phyloP scores from a whole-genome alignment of 1,284 basidiomycete genomes.

The Apiotrichum mycotoxinovorans region DNA sequence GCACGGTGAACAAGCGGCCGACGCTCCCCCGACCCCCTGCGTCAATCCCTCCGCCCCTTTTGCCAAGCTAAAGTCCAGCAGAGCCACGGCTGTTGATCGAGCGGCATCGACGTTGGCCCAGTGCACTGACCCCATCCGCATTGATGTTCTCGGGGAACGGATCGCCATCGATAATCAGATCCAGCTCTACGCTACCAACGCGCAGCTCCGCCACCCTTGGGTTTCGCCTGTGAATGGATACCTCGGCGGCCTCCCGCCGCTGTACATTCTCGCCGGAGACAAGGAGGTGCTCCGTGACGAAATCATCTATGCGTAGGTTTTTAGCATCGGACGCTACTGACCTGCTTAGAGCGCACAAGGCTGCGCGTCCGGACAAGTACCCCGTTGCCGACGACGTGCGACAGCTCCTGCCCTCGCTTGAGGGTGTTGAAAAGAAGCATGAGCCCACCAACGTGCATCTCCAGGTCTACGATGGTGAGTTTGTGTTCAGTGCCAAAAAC shows the following conservation, averaged over 20 bases:
- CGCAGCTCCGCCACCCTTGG: slow-evolving; percentile 75
- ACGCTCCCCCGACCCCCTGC: slow-evolving; percentile 22
- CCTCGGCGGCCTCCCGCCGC: slow-evolving; percentile 83
- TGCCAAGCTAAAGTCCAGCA: neutral
- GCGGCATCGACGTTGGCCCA: slow-evolving; percentile 31
- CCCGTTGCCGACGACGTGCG: slow-evolving; percentile 62
- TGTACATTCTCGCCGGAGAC: slow-evolving; percentile 81
- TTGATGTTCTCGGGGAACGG: slow-evolving; percentile 27
- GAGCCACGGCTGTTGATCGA: neutral
- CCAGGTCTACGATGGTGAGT: slow-evolving; percentile 59
- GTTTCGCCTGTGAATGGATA: slow-evolving; percentile 79
- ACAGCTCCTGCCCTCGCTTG: slow-evolving; percentile 62
- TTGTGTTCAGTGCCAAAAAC: neutral
- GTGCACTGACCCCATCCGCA: slow-evolving; percentile 28
- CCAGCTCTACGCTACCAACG: slow-evolving; percentile 86
- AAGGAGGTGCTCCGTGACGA: slow-evolving; percentile 91
- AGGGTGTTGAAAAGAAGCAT: slow-evolving; percentile 62
- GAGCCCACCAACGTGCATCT: slow-evolving; percentile 83
- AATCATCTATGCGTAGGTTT: slow-evolving; percentile 74
- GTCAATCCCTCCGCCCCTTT: slow-evolving; percentile 37
- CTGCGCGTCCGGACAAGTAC: slow-evolving; percentile 74
- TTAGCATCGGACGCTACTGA: slow-evolving; percentile 5
- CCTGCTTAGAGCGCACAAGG: slow-evolving; percentile 77
- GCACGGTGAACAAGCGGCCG: neutral
- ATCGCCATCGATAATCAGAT: slow-evolving; percentile 59